phyloP scores from a whole-genome alignment of 2,329 filamentous ascomycete genomes.

The Magnaporthales sp. region DNA sequence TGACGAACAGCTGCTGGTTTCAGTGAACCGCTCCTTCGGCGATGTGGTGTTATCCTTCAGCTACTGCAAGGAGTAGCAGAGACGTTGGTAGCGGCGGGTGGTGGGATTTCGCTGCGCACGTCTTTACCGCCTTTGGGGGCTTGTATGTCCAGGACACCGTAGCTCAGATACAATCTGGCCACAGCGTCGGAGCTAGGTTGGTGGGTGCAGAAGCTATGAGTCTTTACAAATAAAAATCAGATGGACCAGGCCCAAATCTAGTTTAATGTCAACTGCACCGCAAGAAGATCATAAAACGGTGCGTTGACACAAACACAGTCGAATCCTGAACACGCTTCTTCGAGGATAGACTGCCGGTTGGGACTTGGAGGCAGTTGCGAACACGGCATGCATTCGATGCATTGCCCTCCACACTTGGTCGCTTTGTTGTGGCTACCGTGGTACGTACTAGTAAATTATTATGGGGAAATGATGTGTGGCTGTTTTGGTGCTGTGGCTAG shows the following conservation, averaged over 20 bases:
- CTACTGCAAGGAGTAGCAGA: neutral
- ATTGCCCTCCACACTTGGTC: neutral
- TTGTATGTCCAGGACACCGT: neutral
- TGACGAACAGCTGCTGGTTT: neutral
- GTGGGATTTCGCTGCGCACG: neutral
- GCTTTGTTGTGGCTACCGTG: neutral
- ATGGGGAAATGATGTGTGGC: neutral
- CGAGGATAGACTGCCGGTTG: neutral
- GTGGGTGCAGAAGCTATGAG: neutral
- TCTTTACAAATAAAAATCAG: neutral
- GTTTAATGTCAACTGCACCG: neutral
- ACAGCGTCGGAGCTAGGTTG: neutral
- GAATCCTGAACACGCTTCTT: neutral
- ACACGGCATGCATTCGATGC: neutral
- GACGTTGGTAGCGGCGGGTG: neutral
- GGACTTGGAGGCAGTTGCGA: neutral
- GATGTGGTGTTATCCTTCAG: neutral
- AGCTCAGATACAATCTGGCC: neutral
- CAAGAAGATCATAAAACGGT: neutral
- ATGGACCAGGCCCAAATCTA: neutral
- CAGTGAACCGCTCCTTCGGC: neutral
- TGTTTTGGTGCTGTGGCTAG: neutral
- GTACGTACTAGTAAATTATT: neutral
- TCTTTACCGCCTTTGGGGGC: neutral
- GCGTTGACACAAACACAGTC: neutral